These are phyloP conservation scores for Thermoascus crustaceus DNA, from an alignment of 2,329 filamentous ascomycete genomes.

Conservation along the genomic window DNA sequence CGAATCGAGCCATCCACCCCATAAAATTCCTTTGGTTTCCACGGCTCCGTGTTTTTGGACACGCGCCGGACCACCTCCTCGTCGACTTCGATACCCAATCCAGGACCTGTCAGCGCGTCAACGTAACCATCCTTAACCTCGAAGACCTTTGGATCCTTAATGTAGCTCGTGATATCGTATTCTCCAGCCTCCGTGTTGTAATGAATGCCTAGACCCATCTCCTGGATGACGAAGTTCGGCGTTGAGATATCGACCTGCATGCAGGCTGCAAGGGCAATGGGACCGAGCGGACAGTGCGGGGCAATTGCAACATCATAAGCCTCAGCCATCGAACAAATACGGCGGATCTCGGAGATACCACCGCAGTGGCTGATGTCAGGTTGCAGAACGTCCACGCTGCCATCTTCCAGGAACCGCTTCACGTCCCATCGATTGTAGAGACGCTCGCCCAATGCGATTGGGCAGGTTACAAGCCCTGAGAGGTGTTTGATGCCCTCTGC, in stretches of 20 bases:
- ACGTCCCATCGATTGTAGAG: slow-evolving; percentile 67
- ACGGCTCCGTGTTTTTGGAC: slow-evolving; percentile 52
- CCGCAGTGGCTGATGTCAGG: slow-evolving; percentile 65
- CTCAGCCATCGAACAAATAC: slow-evolving; percentile 64
- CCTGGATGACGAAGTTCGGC: slow-evolving; percentile 64
- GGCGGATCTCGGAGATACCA: slow-evolving; percentile 62
- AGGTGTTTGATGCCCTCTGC: slow-evolving; percentile 57
- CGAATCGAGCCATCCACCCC: slow-evolving; percentile 59
- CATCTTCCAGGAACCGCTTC: slow-evolving; percentile 61
- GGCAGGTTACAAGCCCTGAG: slow-evolving; percentile 48
- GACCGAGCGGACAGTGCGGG: slow-evolving; percentile 65
- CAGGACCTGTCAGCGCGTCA: slow-evolving; percentile 50
- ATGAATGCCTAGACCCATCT: slow-evolving; percentile 73
- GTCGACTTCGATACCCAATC: slow-evolving; percentile 62
- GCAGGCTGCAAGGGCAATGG: slow-evolving; percentile 63
- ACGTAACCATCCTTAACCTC: slow-evolving; percentile 60
- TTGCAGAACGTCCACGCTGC: slow-evolving; percentile 62
- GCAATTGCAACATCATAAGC: slow-evolving; percentile 66
- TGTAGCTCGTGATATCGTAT: slow-evolving; percentile 59
- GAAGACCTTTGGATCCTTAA: slow-evolving; percentile 57
- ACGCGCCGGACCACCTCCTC: slow-evolving; percentile 58
- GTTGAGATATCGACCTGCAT: slow-evolving; percentile 57
- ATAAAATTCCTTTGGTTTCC: slow-evolving; percentile 59
- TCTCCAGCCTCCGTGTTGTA: slow-evolving; percentile 59
- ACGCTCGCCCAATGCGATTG: slow-evolving; percentile 65